phyloP scores from a whole-genome alignment of 1,284 basidiomycete genomes.

The Puccinia triticina region DNA sequence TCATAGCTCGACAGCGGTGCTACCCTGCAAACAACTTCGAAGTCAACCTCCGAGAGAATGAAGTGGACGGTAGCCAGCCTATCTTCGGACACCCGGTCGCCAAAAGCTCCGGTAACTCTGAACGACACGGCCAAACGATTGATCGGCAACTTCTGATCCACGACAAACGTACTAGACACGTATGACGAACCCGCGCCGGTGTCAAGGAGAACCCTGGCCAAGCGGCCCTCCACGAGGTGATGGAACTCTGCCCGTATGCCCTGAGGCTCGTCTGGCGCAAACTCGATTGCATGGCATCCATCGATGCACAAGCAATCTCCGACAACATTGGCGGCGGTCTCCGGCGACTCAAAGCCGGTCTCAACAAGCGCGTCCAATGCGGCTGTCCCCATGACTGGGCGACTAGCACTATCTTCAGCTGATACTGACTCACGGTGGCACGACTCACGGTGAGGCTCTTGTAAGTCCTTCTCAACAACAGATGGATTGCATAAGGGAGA shows the following conservation, averaged over 20 bases:
- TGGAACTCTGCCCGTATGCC: background rate
- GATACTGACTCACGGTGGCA: background rate
- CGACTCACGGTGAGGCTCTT: background rate
- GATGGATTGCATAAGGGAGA: background rate
- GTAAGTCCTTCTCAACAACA: background rate
- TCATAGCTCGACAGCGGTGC: background rate
- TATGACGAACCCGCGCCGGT: constrained; percentile 26
- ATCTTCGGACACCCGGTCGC: background rate
- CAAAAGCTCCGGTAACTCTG: constrained; percentile 20
- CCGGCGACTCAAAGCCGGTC: background rate
- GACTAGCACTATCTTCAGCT: background rate
- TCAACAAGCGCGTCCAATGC: background rate
- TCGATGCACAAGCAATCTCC: background rate
- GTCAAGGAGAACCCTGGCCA: constrained; percentile 28
- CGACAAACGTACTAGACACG: background rate
- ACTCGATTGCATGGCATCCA: background rate
- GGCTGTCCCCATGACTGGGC: background rate
- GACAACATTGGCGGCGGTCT: background rate
- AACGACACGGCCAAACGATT: background rate
- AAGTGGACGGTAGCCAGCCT: background rate
- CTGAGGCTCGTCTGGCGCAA: background rate
- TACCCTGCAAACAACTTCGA: background rate
- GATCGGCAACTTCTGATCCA: background rate
- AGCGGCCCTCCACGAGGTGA: background rate
- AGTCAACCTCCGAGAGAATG: background rate